Percentiles rank a stretch among this genome's conserved stretches.
Evolutionary conservation across 2,329 filamentous ascomycete species (phyloP).

Genomic region (Ceratocystis papillata): DNA sequence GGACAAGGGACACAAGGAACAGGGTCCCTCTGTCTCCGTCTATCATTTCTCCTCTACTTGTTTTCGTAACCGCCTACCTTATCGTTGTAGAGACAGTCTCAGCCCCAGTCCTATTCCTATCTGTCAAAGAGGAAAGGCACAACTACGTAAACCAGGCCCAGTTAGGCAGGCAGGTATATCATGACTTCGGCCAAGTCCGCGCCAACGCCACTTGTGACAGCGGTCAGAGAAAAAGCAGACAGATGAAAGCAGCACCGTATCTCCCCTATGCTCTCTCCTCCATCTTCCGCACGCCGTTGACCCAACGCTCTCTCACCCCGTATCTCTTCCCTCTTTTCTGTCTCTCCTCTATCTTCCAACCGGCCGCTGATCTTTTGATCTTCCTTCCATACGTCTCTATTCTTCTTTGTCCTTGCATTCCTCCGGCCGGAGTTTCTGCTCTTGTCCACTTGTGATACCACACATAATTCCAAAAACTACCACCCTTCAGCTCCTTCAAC

Average conservation of each 20-base stretch:
- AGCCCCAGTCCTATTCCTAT: too few relatives aligned
- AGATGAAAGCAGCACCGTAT: not conserved
- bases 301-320: not conserved
- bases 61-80: too few relatives aligned
- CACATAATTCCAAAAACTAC: not conserved
- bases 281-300: not conserved
- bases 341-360: too few relatives aligned
- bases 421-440: not conserved
- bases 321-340: too few relatives aligned
- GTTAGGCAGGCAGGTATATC: not conserved
- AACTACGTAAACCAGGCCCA: too few relatives aligned
- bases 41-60: too few relatives aligned
- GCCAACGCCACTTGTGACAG: not conserved
- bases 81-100: too few relatives aligned
- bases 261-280: not conserved
- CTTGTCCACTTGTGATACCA: not conserved
- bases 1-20: too few relatives aligned
- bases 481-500: constrained; percentile 26
- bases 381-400: too few relatives aligned
- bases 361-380: too few relatives aligned
- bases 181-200: constrained; percentile 8
- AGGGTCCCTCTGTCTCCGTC: too few relatives aligned
- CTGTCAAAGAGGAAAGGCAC: too few relatives aligned
- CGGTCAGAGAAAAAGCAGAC: not conserved
- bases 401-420: not conserved